Base-by-base conservation (phyloP, 2,329 filamentous ascomycete genomes). In the Talaromyces funiculosus region DNA sequence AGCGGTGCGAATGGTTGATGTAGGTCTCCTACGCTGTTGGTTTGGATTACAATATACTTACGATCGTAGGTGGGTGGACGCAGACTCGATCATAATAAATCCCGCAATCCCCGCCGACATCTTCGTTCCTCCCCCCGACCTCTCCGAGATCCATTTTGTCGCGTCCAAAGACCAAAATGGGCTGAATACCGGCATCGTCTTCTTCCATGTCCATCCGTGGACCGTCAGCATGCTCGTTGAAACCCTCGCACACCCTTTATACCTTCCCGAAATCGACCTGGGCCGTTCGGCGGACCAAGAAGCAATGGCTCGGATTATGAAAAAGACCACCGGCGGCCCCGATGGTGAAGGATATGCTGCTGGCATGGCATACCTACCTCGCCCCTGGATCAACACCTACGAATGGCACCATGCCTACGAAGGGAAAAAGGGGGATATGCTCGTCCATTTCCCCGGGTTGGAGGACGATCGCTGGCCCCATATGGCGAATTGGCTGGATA, bases 1-100 rank as follows among this genome's bases (percentile, higher is more conserved):
- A 72, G 51, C 66, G 73, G 35, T 58, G 72, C 14, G 68, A 75
- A 57, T 75, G 73, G 73, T 63, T 75, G 35, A 71, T 75, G 71
- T 73, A 61, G 42, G 69, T 65, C 4, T n/a, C 18, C 20, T 26
- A 47, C 10, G 3, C 26, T 10, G 2, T 20, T 10, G 33, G 3
- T 3, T 16, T 8, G 4, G 33, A 29, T 10, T 49, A 18, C 45
- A 5, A n/a, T 12, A 49, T 18, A 2, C 42, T 38, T 49, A 47
- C 8, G 1, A 24, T 14, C 14, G 22, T 9, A 72, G 70, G 64
- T 74, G 71, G 68, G 65, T 71, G 24, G 72, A 74, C 60, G 70
- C 66, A 22, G 71, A 74, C 56, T 67, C 69, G 1, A 66, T 72
- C 26, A 64, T 73, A 43, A 65, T 74, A 51, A 74, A 74, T 60